Conservation (phyloP, 2,329 filamentous ascomycete species). For the Paecilomyces dactylethromorphus region DNA sequence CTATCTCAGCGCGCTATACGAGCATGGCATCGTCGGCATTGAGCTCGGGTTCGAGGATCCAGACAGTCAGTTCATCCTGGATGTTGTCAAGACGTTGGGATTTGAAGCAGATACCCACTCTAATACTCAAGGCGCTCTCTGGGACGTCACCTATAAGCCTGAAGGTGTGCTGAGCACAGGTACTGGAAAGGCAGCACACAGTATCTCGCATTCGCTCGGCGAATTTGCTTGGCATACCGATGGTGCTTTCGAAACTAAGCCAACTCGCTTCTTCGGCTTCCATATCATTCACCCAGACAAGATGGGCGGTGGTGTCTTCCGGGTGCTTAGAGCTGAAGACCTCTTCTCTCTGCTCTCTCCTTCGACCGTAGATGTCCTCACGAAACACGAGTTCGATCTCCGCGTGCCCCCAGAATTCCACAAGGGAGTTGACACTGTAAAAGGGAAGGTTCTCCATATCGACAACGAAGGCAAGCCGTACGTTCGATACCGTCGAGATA, state of each 20-base stretch:
- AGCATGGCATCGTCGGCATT: constrained; percentile 4
- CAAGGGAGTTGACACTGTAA: constrained; percentile 2
- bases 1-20: constrained; percentile 1
- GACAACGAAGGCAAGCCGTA: constrained; percentile 1
- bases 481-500: constrained; percentile 5
- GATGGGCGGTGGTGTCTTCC: constrained; percentile 7
- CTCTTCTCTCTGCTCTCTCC: constrained; percentile 3
- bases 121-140: constrained; percentile 5
- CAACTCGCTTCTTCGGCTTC: constrained; percentile 4
- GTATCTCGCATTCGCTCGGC: constrained; percentile 4
- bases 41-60: constrained; percentile 4
- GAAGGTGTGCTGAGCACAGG: constrained; percentile 1
- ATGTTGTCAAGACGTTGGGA: constrained; percentile 3
- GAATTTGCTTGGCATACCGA: constrained; percentile 7
- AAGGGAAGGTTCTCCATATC: constrained; percentile 3
- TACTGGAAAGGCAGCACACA: constrained; percentile 3
- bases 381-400: constrained; percentile 4
- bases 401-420: constrained; percentile 4
- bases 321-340: constrained; percentile 3
- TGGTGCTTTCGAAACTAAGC: constrained; percentile 1
- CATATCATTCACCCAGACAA: constrained; percentile 6
- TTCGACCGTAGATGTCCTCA: neutral
- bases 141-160: constrained; percentile 3
- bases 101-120: constrained; percentile 5
- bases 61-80: constrained; percentile 4